phyloP scores from a whole-genome alignment of 1,139 yeast genomes.

The Yamadazyma epiphylla region DNA sequence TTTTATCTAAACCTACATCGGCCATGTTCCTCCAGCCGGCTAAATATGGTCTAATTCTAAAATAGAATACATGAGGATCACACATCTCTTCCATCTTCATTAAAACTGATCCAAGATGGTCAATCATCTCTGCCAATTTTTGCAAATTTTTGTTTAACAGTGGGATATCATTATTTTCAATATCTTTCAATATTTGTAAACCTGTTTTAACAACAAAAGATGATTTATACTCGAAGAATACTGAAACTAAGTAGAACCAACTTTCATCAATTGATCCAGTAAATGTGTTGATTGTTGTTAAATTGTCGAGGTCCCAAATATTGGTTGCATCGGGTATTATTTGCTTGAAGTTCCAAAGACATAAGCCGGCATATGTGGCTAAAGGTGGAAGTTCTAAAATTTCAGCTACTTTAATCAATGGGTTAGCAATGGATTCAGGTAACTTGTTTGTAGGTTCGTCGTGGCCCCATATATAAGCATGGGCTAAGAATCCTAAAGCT shows the following conservation, averaged over 20 bases:
- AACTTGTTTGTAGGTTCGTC: slow-evolving; percentile 62
- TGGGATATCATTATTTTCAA: slow-evolving; percentile 26
- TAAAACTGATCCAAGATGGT: slow-evolving; percentile 67
- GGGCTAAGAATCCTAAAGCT: slow-evolving; percentile 71
- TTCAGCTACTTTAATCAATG: slow-evolving; percentile 58
- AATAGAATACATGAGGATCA: slow-evolving; percentile 89
- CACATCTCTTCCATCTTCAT: slow-evolving; percentile 91
- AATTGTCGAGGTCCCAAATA: slow-evolving; percentile 54
- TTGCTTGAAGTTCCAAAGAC: slow-evolving; percentile 82
- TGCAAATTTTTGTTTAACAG: slow-evolving; percentile 49
- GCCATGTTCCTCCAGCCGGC: slow-evolving; percentile 97
- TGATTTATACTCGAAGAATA: slow-evolving; percentile 80
- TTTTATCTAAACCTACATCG: slow-evolving; percentile 71
- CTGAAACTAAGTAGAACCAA: slow-evolving; percentile 90
- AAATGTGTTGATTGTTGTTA: slow-evolving; percentile 78
- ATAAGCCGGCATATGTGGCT: slow-evolving; percentile 82
- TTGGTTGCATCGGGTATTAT: slow-evolving; percentile 48
- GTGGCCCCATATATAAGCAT: slow-evolving; percentile 87
- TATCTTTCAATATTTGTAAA: slow-evolving; percentile 33
- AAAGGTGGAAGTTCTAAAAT: slow-evolving; percentile 75
- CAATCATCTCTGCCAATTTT: slow-evolving; percentile 70
- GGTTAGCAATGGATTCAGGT: slow-evolving; percentile 67
- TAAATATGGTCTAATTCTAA: slow-evolving; percentile 78
- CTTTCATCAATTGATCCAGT: slow-evolving; percentile 90
- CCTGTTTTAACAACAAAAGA: slow-evolving; percentile 65